Conservation (phyloP, 2,329 filamentous ascomycete species). For the Aspergillus calidoustus region DNA sequence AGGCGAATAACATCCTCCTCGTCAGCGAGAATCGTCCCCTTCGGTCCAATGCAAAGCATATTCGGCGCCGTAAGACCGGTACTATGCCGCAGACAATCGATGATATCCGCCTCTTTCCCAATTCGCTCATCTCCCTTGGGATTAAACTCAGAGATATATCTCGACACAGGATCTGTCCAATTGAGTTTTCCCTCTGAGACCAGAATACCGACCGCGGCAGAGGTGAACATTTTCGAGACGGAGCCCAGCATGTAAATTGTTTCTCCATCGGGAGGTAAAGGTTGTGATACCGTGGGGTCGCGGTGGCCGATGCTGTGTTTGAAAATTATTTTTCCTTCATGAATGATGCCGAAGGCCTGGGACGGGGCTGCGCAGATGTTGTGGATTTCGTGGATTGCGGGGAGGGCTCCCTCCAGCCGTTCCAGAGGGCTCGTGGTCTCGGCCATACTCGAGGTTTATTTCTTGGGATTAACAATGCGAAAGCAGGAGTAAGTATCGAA, state of each 20-base stretch:
- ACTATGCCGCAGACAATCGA: conserved; percentile 33
- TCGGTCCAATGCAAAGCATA: conserved; percentile 15
- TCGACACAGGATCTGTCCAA: conserved; percentile 29
- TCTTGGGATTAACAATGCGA: not conserved
- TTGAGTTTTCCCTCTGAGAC: conserved; percentile 29
- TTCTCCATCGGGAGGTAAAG: not conserved
- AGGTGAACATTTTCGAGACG: conserved; percentile 33
- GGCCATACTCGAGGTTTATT: not conserved
- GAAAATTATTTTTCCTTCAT: not conserved
- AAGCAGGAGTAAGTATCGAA: not conserved
- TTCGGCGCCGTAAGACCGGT: conserved; percentile 23
- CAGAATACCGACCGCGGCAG: conserved; percentile 31
- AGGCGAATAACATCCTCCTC: not conserved
- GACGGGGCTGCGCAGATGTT: not conserved
- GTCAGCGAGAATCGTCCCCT: not conserved
- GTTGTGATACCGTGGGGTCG: not conserved
- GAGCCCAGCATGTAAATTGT: not conserved
- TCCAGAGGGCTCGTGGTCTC: not conserved
- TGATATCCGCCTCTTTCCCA: conserved; percentile 25
- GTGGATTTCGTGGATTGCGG: not conserved
- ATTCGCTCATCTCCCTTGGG: conserved; percentile 22
- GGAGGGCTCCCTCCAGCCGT: not conserved
- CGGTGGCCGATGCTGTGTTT: not conserved
- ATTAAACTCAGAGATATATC: conserved; percentile 30
- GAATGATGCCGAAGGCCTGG: not conserved